Evolutionary conservation across 176 grass and related monocot species (phyloP), one percentile per base, ranked within the genome.

Genomic region (Raddia distichophylla): DNA sequence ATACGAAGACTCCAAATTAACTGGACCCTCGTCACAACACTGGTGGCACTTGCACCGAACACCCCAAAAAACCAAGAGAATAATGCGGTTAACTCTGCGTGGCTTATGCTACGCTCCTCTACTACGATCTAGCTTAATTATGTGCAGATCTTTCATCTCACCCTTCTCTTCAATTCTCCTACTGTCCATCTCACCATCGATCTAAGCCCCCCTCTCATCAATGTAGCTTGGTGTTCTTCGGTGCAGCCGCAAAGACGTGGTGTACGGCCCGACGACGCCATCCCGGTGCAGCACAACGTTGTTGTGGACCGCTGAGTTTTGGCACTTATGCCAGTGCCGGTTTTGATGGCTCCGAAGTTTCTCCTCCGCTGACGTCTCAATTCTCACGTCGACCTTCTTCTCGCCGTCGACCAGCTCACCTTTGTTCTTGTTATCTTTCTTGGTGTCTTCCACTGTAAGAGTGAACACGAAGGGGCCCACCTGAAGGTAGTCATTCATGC

Each of bases 381-480:
- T 79, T 35, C 46, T 89, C 11, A 64, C 63, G 10, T 76, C 53
- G n/a, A 68, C 73, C 72, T 90, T 82, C 18, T 43, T 51, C 65
- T 73, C 51, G 0, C 33, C 16, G 0, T 73, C 59, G 0, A 40
- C 33, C 3, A 56, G 4, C 37, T 76, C 76, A 5, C 13, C 32
- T 46, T 74, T 74, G 44, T 15, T 6, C 7, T 17, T 27, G 0
- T 16, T 18, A 1, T 13, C 9, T 17, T 43, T 50, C 0, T 37
- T 51, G 32, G 16, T 17, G 1, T 94, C 83, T 32, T 92, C 91
- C 3, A 90, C 54, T 5, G 65, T 37, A n/a, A 94, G 62, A 0
- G 89, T 97, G 89, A 90, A 92, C 72, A 94, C 90, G 17, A 97
- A 94, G 1, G 90, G 2, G n/a, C 87, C 86, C 1, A 87, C 42